phyloP scores from a whole-genome alignment of 306 rosid genomes.

The Rosa multiflora region DNA sequence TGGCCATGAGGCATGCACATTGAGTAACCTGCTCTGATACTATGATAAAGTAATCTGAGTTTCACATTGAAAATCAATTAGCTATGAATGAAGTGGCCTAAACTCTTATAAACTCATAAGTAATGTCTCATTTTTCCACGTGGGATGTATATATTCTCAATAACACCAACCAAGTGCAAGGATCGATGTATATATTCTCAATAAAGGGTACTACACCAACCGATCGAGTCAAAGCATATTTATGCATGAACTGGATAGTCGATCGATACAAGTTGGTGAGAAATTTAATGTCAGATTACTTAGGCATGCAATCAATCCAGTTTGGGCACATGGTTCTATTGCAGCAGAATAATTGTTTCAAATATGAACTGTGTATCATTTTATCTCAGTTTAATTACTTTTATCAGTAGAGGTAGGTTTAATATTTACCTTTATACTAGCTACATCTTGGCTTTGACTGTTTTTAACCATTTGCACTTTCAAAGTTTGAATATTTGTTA shows the following conservation, averaged over 20 bases:
- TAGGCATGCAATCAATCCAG: conserved; percentile 6
- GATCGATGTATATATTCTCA: too few relatives aligned
- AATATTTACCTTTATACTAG: neutral
- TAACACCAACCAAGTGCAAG: too few relatives aligned
- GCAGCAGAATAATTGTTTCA: neutral
- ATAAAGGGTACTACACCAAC: neutral
- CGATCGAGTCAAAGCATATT: neutral
- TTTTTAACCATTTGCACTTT: neutral
- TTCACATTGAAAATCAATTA: too few relatives aligned
- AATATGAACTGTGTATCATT: neutral
- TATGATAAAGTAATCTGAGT: too few relatives aligned
- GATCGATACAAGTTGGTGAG: neutral
- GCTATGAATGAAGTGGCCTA: too few relatives aligned
- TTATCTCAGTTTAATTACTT: neutral
- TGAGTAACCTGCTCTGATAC: too few relatives aligned
- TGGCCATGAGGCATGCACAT: too few relatives aligned
- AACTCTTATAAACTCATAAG: too few relatives aligned
- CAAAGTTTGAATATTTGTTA: neutral
- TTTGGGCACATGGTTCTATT: neutral
- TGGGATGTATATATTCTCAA: too few relatives aligned
- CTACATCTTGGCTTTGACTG: neutral
- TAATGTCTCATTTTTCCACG: too few relatives aligned
- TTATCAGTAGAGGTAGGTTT: neutral
- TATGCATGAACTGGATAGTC: neutral
- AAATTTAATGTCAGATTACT: conserved; percentile 9